Percentiles rank a stretch among this genome's conserved stretches.
Evolutionary conservation across 176 grass and related monocot species (phyloP).

Genomic region (Puccinellia tenuiflora): DNA sequence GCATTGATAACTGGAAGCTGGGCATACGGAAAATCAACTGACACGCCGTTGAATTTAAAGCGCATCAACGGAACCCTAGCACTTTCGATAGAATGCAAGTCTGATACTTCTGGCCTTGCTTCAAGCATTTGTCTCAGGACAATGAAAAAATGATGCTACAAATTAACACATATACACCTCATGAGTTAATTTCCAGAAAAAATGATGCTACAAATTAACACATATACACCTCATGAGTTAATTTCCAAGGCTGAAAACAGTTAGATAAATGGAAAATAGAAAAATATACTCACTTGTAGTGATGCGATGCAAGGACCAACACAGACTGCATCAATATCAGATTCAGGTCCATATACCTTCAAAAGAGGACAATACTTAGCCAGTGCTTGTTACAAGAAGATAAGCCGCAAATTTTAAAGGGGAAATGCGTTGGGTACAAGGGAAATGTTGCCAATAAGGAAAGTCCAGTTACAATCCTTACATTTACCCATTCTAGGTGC

Average conservation of each 20-base stretch:
- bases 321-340: slow-evolving; percentile 68
- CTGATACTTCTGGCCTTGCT: slow-evolving; percentile 49
- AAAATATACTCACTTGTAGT: slow-evolving; percentile 49
- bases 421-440: not conserved
- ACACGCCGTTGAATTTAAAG: slow-evolving; percentile 73
- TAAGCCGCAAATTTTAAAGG: not conserved
- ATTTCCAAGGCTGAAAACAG: slow-evolving; percentile 10
- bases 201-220: slow-evolving; percentile 51
- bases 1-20: slow-evolving; percentile 54
- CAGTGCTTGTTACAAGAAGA: not conserved
- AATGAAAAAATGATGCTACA: slow-evolving; percentile 62
- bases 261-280: not conserved
- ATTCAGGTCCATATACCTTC: slow-evolving; percentile 67
- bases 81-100: slow-evolving; percentile 52
- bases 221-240: slow-evolving; percentile 13
- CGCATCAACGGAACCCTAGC: slow-evolving; percentile 82
- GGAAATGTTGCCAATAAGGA: slow-evolving; percentile 3
- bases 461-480: slow-evolving; percentile 13
- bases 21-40: slow-evolving; percentile 62
- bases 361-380: not conserved
- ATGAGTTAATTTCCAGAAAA: slow-evolving; percentile 40
- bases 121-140: slow-evolving; percentile 55
- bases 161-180: slow-evolving; percentile 20
- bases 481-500: slow-evolving; percentile 1
- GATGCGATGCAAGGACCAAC: slow-evolving; percentile 54